Conservation (phyloP, 139 green algal species). For the Micractinium conductrix region DNA sequence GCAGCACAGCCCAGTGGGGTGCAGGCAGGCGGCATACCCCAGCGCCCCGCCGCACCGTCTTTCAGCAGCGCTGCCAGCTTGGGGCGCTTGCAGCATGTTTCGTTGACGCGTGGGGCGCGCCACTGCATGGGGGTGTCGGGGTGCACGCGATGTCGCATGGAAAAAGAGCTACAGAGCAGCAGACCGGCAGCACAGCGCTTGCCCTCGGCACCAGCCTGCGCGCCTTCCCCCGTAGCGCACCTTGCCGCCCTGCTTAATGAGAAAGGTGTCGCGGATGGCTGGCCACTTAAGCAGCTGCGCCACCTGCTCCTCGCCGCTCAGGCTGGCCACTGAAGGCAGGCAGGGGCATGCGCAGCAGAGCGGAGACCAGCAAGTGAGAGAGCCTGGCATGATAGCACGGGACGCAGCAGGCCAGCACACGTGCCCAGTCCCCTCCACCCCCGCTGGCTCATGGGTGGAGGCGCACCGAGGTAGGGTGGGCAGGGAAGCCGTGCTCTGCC, state of each 20-base stretch:
- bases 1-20: too few species aligned
- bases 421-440: too few species aligned
- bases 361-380: too few species aligned
- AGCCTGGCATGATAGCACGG: neutral
- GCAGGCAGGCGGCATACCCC: neutral
- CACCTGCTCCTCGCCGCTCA: conserved; percentile 3
- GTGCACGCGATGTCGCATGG: too few species aligned
- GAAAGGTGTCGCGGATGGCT: conserved; percentile 46
- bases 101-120: conserved; percentile 70
- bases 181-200: too few species aligned
- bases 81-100: conserved; percentile 77
- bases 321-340: neutral
- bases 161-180: too few species aligned
- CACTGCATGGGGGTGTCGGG: conserved; percentile 53
- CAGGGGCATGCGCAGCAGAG: neutral
- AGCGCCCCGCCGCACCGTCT: neutral
- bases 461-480: conserved; percentile 76
- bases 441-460: too few species aligned
- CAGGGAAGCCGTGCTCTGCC: conserved; percentile 72
- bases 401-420: neutral
- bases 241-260: conserved; percentile 37
- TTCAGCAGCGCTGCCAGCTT: too few species aligned
- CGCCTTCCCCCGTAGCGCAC: too few species aligned
- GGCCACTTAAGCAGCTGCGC: neutral
- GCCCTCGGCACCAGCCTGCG: too few species aligned